phyloP scores from a whole-genome alignment of 257 asterid genomes.

The Jaltomata sinuosa region DNA sequence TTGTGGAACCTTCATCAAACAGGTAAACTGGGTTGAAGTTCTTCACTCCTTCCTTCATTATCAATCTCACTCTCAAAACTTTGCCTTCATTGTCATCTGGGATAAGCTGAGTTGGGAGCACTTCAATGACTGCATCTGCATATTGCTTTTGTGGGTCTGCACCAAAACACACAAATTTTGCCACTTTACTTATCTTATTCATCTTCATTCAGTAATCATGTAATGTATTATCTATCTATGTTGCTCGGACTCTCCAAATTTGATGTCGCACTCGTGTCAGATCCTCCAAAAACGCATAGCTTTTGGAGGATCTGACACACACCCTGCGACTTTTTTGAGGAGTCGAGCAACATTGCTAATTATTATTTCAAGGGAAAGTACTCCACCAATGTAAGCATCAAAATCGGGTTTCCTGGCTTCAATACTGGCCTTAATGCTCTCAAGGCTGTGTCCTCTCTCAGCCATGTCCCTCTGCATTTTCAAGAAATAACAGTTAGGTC shows the following conservation, averaged over 20 bases:
- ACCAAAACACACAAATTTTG: neutral
- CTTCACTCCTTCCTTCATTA: constrained; percentile 87
- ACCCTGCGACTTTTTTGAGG: too few relatives aligned
- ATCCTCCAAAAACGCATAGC: neutral
- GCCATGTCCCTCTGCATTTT: constrained; percentile 94
- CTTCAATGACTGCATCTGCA: constrained; percentile 92
- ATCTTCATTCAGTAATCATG: neutral
- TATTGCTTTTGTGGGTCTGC: constrained; percentile 94
- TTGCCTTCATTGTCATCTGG: constrained; percentile 95
- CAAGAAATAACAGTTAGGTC: neutral
- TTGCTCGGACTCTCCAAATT: neutral
- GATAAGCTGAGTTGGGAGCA: constrained; percentile 80
- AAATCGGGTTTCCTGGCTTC: constrained; percentile 94
- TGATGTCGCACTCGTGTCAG: neutral
- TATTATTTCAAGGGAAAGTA: neutral
- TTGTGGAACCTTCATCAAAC: constrained; percentile 92
- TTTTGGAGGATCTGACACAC: neutral
- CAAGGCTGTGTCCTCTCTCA: constrained; percentile 98
- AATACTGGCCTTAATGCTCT: constrained; percentile 94
- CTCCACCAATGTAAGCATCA: constrained; percentile 87
- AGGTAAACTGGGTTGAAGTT: constrained; percentile 79
- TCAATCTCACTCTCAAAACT: constrained; percentile 79
- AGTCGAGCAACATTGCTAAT: neutral
- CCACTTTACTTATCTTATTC: neutral
- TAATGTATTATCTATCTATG: too few relatives aligned